Evolutionary conservation across 306 rosid genomes (phyloP), one percentile per base, ranked within the genome.

Genomic region (Sicyos baderoa): DNA sequence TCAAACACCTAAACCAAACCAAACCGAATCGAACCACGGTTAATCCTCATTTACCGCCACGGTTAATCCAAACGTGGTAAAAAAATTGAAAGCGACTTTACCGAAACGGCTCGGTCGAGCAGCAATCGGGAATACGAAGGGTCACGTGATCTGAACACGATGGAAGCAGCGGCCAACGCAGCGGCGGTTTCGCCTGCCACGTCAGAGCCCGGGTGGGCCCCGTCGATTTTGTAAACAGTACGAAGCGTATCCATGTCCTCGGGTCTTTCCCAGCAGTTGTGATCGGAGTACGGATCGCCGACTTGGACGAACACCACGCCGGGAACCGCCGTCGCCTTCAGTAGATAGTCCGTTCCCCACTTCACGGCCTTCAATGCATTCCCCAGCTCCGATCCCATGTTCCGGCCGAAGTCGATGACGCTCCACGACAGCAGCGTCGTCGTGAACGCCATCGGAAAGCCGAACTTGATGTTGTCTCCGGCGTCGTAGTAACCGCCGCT

Each of bases 121-220:
- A 93, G 97, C 76, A 86, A 22, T 16, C 81, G 40, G 1, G 99
- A 90, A 87, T 90, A 93, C 4, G 90, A 51, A 2, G 97, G 91
- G 50, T 93, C 97, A 84, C 91, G 96, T 85, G 99, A 86, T 77
- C 99, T 84, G 90, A 93, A 93, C 21, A 93, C 99, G 60, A 93
- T 93, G 76, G 99, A 93, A 0, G 99, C 99, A 59, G 99, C 96
- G 71, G 99, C 99, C 29, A 93, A 84, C 0, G 99, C 99, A 70
- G 99, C 99, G 16, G 99, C 96, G 3, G 99, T 85, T 79, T 93
- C 99, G 0, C 96, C 99, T 9, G 97, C 99, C 83, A 93, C 99
- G 84, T 93, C 99, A 54, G 99, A 93, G 0, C 99, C 99, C 0
- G 96, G 96, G 65, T 86, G 95, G 81, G 86, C 69, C 84, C 77